Evolutionary conservation across 495 filamentous ascomycete genomes (phyloP).

Genomic region (Tuber brumale): DNA sequence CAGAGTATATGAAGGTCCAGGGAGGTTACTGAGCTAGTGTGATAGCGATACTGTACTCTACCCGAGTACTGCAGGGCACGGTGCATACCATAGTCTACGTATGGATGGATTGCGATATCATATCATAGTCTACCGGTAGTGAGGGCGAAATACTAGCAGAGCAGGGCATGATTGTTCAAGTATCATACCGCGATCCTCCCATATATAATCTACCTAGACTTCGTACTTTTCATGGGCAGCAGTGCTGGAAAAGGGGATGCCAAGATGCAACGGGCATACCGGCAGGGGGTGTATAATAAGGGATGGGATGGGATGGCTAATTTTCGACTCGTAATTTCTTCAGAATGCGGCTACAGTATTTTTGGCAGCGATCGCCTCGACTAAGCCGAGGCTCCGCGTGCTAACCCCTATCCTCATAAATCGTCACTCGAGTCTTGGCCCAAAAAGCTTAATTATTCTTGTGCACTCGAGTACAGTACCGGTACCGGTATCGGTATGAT

Average conservation of each 20-base stretch:
- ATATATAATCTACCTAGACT: background rate
- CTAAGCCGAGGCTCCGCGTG: background rate
- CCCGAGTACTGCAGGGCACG: too few relatives aligned
- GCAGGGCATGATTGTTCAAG: background rate
- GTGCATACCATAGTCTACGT: background rate
- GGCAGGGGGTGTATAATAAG: background rate
- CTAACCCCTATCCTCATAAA: background rate
- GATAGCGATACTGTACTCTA: too few relatives aligned
- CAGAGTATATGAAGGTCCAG: background rate
- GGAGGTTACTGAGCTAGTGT: background rate
- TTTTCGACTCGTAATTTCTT: background rate
- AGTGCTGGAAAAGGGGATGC: background rate
- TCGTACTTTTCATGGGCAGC: background rate
- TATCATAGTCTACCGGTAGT: too few relatives aligned
- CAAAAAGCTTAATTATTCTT: background rate
- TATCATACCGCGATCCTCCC: background rate
- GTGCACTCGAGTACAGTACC: too few relatives aligned
- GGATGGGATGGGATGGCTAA: background rate
- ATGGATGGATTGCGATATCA: too few relatives aligned
- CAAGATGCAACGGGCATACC: background rate
- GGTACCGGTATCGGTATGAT: too few relatives aligned
- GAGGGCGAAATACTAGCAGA: background rate
- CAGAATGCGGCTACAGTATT: background rate
- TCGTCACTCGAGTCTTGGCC: background rate
- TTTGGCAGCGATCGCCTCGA: background rate